Base-by-base conservation (phyloP, 139 green algal species). In the Ulvella scutata region DNA sequence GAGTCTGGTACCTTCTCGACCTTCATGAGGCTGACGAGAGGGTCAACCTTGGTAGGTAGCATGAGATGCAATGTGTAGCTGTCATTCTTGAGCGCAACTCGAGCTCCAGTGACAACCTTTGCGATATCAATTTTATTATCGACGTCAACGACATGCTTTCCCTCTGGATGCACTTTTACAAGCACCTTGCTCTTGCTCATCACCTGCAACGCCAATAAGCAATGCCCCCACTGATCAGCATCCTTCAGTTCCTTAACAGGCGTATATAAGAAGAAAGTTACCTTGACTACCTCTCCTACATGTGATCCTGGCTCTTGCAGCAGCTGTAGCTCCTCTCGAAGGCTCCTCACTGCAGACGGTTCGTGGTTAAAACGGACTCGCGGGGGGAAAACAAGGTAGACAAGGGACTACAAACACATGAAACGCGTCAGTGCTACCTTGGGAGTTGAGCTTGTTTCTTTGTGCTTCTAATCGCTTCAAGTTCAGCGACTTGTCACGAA, bases 1-100 rank as follows among this genome's bases (percentile, higher is more conserved):
- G 91, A 97, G 83, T 99, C 95, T 1, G 95, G 95, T 72, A 99
- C 95, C 88, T 99, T 99, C 85, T 99, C 95, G n/a, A 99, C 95
- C 87, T 98, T 98, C 93, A 98, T 98, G 28, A 98, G 83, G 73
- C 79, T 85, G 36, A 91, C 86, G 59, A 91, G 77, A 2, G 87
- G 85, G 78, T 89, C 85, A n/a, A 90, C 87, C 84, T 97, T 97
- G 67, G 89, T 96, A 44, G 95, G 95, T 62, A 99, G 88, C 72
- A 96, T 76, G 43, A 97, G 84, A 86, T 99, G 95, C 79, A 99
- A 87, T 21, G 88, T 83, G 83, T 99, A 99, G 73, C 86, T 94
- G 87, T 99, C 95, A 82, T 98, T 99, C 37, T 89, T 84, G 72
- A 99, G 85, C 3, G 95, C 95, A 35, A 99, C 95, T 21, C 95